A percentile compares a stretch with the other conserved stretches of the same genome.
Evolutionary conservation across 2,329 filamentous ascomycete genomes (phyloP).

Genomic region (Epichloe aotearoae): DNA sequence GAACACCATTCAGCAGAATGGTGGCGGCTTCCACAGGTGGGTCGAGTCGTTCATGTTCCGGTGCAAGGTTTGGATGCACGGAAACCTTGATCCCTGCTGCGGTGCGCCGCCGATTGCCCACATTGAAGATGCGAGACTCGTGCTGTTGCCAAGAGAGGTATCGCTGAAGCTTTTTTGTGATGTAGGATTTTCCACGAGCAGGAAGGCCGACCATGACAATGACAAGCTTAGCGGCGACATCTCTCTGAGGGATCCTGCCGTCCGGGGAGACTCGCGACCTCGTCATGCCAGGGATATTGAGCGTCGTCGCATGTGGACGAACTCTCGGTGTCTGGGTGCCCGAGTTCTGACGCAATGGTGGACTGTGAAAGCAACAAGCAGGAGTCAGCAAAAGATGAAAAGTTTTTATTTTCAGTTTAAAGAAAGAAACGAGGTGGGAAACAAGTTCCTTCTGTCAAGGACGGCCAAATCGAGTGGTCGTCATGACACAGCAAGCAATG

Average conservation of each 20-base stretch:
- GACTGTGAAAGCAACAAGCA: conserved; percentile 28
- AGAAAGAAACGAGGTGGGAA: not conserved
- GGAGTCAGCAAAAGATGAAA: not conserved
- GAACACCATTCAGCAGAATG: conserved; percentile 43
- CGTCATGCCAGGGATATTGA: conserved; percentile 94
- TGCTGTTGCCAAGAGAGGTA: conserved; percentile 98
- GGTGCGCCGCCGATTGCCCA: conserved; percentile 77
- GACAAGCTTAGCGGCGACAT: conserved; percentile 91
- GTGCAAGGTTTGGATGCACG: conserved; percentile 18
- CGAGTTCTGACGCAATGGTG: conserved; percentile 59
- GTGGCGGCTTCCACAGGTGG: conserved; percentile 39
- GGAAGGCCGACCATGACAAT: conserved; percentile 98
- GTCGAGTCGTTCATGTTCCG: conserved; percentile 26
- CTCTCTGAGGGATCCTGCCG: conserved; percentile 81
- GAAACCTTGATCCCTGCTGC: conserved; percentile 48
- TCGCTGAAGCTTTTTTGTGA: conserved; percentile 97
- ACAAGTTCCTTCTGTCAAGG: not conserved
- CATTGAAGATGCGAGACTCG: conserved; percentile 92
- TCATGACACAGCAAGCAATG: not conserved
- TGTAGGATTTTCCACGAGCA: conserved; percentile 93
- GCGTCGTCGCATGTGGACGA: conserved; percentile 75
- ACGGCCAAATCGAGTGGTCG: not conserved
- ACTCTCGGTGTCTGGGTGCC: conserved; percentile 65
- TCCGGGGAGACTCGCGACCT: conserved; percentile 96
- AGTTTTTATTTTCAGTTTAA: not conserved